A percentile compares a stretch with the other conserved stretches of the same genome.
Evolutionary conservation across 2,329 filamentous ascomycete genomes (phyloP).

Genomic region (Nigrograna mackinnonii): DNA sequence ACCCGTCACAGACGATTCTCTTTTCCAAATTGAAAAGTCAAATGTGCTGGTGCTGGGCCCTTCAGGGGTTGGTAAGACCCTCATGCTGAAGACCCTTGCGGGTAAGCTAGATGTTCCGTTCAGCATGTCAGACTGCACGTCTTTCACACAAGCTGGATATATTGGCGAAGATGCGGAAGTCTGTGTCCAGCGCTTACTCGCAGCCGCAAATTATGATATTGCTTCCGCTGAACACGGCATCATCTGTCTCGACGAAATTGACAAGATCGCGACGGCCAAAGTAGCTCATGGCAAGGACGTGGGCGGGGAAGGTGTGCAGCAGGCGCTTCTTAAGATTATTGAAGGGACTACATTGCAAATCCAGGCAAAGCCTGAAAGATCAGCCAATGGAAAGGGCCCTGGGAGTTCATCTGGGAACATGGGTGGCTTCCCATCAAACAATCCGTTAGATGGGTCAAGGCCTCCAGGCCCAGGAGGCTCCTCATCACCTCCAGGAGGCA

Average conservation of each 20-base stretch:
- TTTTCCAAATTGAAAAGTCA: constrained; percentile 88
- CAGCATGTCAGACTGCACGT: constrained; percentile 93
- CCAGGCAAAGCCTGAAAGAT: constrained; percentile 79
- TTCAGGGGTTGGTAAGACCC: constrained; percentile 93
- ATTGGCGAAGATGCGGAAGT: constrained; percentile 98
- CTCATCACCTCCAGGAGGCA: constrained; percentile 33
- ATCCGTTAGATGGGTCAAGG: constrained; percentile 22
- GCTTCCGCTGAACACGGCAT: constrained; percentile 87
- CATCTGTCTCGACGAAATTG: constrained; percentile 93
- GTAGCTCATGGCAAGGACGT: constrained; percentile 91
- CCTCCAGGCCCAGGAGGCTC: constrained; percentile 18
- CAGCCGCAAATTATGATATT: constrained; percentile 88
- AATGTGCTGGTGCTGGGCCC: constrained; percentile 90
- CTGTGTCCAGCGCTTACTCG: constrained; percentile 86
- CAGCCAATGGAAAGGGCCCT: constrained; percentile 35
- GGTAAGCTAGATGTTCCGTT: constrained; percentile 94
- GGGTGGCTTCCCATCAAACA: constrained; percentile 15
- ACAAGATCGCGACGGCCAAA: constrained; percentile 92
- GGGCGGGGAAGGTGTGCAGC: constrained; percentile 93
- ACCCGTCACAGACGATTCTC: constrained; percentile 57
- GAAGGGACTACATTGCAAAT: constrained; percentile 94
- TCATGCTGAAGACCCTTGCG: constrained; percentile 91
- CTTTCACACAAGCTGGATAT: constrained; percentile 94
- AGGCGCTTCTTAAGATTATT: constrained; percentile 92
- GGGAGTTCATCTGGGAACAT: constrained; percentile 19